phyloP scores from a whole-genome alignment of 1,284 basidiomycete species.

The Porphyrellus sp. region DNA sequence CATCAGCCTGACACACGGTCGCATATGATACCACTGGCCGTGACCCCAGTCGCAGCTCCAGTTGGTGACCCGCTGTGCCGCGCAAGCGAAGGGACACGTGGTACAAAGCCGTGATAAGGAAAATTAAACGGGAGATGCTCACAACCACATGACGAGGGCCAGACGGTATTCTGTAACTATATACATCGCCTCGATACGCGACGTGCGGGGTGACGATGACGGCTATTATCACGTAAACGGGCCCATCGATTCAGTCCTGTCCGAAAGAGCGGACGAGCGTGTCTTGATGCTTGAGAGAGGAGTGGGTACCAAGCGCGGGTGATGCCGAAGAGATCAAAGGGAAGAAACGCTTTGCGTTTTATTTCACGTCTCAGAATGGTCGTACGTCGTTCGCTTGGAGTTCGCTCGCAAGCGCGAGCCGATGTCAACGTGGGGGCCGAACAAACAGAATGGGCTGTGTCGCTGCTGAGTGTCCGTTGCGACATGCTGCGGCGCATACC shows the following conservation, averaged over 20 bases:
- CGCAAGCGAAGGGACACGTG: not conserved
- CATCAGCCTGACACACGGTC: not conserved
- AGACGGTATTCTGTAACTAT: no score
- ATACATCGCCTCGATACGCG: not conserved
- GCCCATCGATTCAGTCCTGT: not conserved
- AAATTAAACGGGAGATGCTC: not conserved
- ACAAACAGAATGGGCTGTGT: slow-evolving; percentile 1
- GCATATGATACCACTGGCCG: not conserved
- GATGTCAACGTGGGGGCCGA: not conserved
- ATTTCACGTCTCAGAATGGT: not conserved
- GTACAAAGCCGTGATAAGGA: not conserved
- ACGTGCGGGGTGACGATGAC: not conserved
- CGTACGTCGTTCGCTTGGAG: no score
- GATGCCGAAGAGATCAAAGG: not conserved
- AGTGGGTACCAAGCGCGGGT: not conserved
- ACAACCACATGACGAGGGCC: not conserved
- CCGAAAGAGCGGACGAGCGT: no score
- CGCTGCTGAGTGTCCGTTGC: not conserved
- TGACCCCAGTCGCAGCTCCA: not conserved
- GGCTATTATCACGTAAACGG: not conserved
- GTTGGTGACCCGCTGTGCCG: no score
- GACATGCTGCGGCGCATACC: no score
- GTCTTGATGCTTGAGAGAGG: no score
- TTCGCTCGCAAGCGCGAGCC: not conserved
- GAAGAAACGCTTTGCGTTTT: not conserved